Conservation (phyloP, 257 asterid genomes). For the Solanum sejunctum region DNA sequence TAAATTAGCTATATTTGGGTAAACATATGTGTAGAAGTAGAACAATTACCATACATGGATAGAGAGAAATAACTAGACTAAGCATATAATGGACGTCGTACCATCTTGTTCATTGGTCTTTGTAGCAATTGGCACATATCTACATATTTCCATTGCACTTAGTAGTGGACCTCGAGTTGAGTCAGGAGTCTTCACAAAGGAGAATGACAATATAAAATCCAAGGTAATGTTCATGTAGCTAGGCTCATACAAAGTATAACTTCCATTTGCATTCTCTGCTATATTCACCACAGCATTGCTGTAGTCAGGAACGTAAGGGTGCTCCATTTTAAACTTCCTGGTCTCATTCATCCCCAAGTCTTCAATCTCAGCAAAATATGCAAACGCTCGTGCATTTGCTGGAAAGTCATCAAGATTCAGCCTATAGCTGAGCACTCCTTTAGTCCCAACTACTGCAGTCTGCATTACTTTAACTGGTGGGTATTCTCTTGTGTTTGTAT, state of each 20-base stretch:
- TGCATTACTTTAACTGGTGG: slow-evolving; percentile 97
- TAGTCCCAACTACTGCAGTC: slow-evolving; percentile 78
- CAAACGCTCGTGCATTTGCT: slow-evolving; percentile 83
- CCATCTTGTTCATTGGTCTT: slow-evolving; percentile 74
- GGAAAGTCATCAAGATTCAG: slow-evolving; percentile 88
- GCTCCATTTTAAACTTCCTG: slow-evolving; percentile 72
- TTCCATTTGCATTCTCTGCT: slow-evolving; percentile 92
- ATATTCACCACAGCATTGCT: slow-evolving; percentile 92
- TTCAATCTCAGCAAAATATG: slow-evolving; percentile 86
- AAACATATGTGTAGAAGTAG: not conserved
- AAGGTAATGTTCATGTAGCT: slow-evolving; percentile 87
- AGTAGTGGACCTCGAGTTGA: slow-evolving; percentile 74
- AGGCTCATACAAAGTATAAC: slow-evolving; percentile 80
- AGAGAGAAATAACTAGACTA: not conserved
- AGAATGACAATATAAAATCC: slow-evolving; percentile 69
- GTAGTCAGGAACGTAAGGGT: slow-evolving; percentile 66
- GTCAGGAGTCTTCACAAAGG: slow-evolving; percentile 62
- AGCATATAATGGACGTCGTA: slow-evolving; percentile 4
- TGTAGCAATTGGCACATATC: slow-evolving; percentile 54
- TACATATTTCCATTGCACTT: slow-evolving; percentile 81
- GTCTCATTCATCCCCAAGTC: slow-evolving; percentile 54
- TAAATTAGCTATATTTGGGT: slow-evolving; percentile 5
- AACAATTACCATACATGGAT: not conserved
- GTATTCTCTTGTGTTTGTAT: slow-evolving; percentile 74
- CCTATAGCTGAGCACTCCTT: slow-evolving; percentile 65